Evolutionary conservation across 148 eudicot species (phyloP).

Genomic region (Suaeda aralocaspica): DNA sequence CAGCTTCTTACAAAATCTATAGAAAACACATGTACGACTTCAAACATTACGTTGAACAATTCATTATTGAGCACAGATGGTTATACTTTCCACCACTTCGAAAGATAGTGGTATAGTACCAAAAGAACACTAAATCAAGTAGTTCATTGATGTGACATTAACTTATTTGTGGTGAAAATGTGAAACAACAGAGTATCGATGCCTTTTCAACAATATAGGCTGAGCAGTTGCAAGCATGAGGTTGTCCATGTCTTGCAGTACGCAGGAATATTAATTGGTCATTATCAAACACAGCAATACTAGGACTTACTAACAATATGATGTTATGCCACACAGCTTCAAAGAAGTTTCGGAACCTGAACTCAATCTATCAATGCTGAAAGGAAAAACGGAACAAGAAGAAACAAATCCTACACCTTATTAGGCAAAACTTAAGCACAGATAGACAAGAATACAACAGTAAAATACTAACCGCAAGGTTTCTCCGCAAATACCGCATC

Average conservation of each 20-base stretch:
- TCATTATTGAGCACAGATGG: no score
- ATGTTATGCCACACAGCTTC: not conserved
- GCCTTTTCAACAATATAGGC: not conserved
- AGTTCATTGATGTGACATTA: no score
- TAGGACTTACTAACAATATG: not conserved
- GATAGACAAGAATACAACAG: constrained; percentile 4
- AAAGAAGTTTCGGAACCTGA: not conserved
- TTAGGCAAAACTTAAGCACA: not conserved
- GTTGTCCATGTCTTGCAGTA: not conserved
- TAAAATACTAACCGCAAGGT: constrained; percentile 71
- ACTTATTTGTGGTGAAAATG: no score
- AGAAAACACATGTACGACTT: no score
- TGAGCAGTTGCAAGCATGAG: not conserved
- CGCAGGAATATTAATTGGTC: not conserved
- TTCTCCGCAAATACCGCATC: constrained; percentile 84
- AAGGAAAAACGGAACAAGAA: not conserved
- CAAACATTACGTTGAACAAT: no score
- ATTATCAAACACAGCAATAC: not conserved
- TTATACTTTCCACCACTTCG: no score
- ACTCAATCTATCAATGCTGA: not conserved
- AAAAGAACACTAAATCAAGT: no score
- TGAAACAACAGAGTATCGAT: not conserved
- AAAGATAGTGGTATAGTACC: no score
- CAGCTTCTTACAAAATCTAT: not conserved
- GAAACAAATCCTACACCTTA: not conserved